Evolutionary conservation across 768 basidiomycete genomes (phyloP).

Genomic region (Amanita inopinata): DNA sequence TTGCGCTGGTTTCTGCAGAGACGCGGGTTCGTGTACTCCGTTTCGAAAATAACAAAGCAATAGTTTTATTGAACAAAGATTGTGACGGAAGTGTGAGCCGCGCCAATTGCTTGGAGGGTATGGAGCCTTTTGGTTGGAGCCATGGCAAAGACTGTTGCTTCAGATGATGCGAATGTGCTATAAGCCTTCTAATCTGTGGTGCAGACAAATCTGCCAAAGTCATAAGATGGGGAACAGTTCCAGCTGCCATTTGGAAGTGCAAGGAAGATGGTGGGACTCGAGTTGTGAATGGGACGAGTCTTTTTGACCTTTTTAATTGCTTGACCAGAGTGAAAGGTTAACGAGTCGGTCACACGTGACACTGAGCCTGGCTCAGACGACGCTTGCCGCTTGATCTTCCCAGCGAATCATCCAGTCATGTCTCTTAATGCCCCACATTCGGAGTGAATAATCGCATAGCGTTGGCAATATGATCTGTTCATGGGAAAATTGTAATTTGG

Average conservation of each 20-base stretch:
- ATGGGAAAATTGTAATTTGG: too few species aligned
- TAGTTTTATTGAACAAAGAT: conserved; percentile 70
- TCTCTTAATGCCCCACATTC: too few species aligned
- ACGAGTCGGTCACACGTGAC: too few species aligned
- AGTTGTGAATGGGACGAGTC: too few species aligned
- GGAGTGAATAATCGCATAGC: too few species aligned
- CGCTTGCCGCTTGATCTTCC: too few species aligned
- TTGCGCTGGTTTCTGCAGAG: conserved; percentile 74
- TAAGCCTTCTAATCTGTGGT: conserved; percentile 57
- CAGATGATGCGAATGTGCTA: conserved; percentile 55
- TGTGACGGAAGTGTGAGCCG: conserved; percentile 55
- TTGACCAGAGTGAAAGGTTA: too few species aligned
- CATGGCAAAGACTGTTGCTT: conserved; percentile 59
- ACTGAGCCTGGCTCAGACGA: too few species aligned
- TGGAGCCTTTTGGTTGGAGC: conserved; percentile 46
- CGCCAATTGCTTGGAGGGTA: conserved; percentile 20
- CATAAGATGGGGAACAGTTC: conserved; percentile 59
- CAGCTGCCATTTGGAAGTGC: not conserved
- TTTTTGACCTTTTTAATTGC: too few species aligned
- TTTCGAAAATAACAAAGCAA: conserved; percentile 89
- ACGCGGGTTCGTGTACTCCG: conserved; percentile 89
- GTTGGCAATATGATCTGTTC: too few species aligned
- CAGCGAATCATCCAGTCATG: too few species aligned
- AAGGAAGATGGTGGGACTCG: too few species aligned
- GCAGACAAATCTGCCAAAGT: conserved; percentile 82